These are phyloP conservation scores for Tolypocladium tropicale DNA, from an alignment of 2,329 filamentous ascomycete genomes.

Conservation along the genomic window DNA sequence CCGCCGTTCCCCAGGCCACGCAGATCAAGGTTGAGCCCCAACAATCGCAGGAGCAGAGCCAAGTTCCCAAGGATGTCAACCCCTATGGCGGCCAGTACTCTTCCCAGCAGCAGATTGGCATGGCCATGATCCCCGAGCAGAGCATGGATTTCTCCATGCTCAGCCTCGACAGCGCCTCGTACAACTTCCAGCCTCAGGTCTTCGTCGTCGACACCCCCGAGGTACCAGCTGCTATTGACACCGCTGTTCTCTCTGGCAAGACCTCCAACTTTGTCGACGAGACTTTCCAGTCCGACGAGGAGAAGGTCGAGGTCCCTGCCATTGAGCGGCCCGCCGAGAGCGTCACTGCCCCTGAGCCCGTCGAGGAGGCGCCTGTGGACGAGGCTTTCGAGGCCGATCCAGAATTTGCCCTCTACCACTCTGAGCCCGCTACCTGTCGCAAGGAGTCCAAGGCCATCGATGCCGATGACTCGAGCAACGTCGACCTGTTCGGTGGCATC, in stretches of 20 bases:
- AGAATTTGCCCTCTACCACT: constrained; percentile 50
- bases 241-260: constrained; percentile 62
- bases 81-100: constrained; percentile 45
- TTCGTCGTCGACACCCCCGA: constrained; percentile 68
- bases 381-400: constrained; percentile 53
- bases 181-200: constrained; percentile 57
- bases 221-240: constrained; percentile 49
- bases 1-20: constrained; percentile 27
- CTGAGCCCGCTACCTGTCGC: constrained; percentile 19
- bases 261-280: constrained; percentile 41
- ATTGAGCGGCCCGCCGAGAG: constrained; percentile 37
- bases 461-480: constrained; percentile 27
- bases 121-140: constrained; percentile 77
- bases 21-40: constrained; percentile 29
- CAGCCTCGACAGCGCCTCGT: constrained; percentile 43
- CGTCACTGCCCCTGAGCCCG: constrained; percentile 16
- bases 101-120: constrained; percentile 59
- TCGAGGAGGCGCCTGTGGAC: constrained; percentile 25
- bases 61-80: constrained; percentile 56
- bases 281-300: constrained; percentile 32
- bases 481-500: constrained; percentile 42
- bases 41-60: constrained; percentile 31
- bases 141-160: constrained; percentile 65
- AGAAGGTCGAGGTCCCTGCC: constrained; percentile 46
- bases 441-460: constrained; percentile 28